Evolutionary conservation across 192 early-diverging fungal genomes (phyloP).

Genomic region (Backusella tuberculispora): DNA sequence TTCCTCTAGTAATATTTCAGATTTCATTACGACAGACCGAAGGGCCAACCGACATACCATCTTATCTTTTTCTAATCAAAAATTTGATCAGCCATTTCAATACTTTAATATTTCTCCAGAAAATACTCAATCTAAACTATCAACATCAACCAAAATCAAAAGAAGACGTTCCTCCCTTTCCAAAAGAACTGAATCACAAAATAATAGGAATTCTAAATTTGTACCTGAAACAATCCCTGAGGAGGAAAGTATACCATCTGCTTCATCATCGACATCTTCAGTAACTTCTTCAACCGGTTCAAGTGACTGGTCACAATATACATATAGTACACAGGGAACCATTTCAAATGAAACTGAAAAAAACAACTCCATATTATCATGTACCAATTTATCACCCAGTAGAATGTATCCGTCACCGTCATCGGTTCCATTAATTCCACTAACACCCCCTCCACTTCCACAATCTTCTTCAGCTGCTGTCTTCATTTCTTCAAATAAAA

Average conservation of each 20-base stretch:
- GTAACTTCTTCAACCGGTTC: not conserved
- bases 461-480: not conserved
- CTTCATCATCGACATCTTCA: constrained; percentile 6
- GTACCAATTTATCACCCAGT: not conserved
- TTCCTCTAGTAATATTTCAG: constrained; percentile 32
- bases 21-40: constrained; percentile 27
- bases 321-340: not conserved
- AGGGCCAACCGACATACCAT: not conserved
- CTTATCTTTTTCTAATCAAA: not conserved
- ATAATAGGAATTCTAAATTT: not conserved
- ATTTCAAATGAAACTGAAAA: constrained; percentile 6
- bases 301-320: not conserved
- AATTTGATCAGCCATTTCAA: not conserved
- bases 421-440: not conserved
- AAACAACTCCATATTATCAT: not conserved
- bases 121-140: not conserved
- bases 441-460: not conserved
- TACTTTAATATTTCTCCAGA: not conserved
- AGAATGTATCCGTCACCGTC: constrained; percentile 21
- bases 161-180: not conserved
- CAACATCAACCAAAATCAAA: not conserved
- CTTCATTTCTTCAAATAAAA: not conserved
- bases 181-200: not conserved
- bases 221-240: not conserved
- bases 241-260: constrained; percentile 1